These are phyloP conservation scores for Eutrema yunnanense DNA, from an alignment of 345 rosid species.

Conservation along the genomic window DNA sequence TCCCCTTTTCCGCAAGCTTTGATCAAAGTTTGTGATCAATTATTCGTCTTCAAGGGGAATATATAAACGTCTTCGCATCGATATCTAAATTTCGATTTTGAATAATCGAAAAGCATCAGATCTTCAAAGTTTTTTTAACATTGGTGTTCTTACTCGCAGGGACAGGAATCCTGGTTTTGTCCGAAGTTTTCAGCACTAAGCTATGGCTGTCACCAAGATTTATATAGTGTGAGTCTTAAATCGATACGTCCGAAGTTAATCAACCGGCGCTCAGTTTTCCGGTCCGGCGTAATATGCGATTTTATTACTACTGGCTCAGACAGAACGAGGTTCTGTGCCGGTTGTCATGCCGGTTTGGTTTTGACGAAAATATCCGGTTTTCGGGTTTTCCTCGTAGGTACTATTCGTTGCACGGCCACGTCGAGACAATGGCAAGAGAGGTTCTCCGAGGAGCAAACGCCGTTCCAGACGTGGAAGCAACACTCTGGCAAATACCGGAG, in stretches of 20 bases:
- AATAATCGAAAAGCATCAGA: background rate
- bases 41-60: background rate
- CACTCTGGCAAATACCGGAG: slow-evolving; percentile 95
- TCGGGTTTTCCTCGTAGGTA: slow-evolving; percentile 34
- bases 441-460: slow-evolving; percentile 71
- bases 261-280: background rate
- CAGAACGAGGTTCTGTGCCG: background rate
- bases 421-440: slow-evolving; percentile 87
- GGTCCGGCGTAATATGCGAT: background rate
- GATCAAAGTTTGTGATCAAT: background rate
- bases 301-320: background rate
- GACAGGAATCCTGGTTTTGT: background rate
- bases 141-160: slow-evolving; percentile 1
- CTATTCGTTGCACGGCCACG: slow-evolving; percentile 79
- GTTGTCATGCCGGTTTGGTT: slow-evolving; percentile 3
- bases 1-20: background rate
- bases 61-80: background rate
- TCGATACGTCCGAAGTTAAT: background rate
- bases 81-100: background rate
- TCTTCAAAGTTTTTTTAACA: background rate
- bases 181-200: slow-evolving; percentile 14
- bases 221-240: slow-evolving; percentile 51
- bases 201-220: slow-evolving; percentile 53
- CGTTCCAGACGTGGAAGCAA: slow-evolving; percentile 76
- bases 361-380: background rate